Base-by-base conservation (phyloP, 345 rosid species). In the Melaleuca quinquenervia region DNA sequence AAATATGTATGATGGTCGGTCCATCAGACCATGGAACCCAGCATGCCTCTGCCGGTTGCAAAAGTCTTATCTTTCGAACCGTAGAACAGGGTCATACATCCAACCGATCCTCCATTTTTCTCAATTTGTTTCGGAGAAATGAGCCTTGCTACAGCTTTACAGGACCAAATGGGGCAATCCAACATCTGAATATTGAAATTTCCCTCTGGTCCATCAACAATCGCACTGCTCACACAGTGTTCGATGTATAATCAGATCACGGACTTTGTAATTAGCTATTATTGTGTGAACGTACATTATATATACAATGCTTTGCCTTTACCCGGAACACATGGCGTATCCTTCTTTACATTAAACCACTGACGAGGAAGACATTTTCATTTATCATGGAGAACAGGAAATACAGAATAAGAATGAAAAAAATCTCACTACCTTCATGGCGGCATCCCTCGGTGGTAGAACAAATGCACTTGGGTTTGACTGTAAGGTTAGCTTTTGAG, bases 401-500 rank as follows among this genome's bases (percentile, higher is more conserved):
- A 64, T 18, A 64, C 78, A 64, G 48, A 18, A 64, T 20, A 64
- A 64, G 78, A 64, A 64, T 64, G 78, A 41, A 64, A 64, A 36
- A 32, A 64, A 64, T 87, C 88, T 85, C 89, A 84, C 88, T 87
- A 88, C 90, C 91, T 90, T 86, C 90, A 45, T 83, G 83, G 89
- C 82, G 55, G 86, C 88, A 88, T 90, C 89, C 88, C 85, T 52
- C 48, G 22, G 84, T 76, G 76, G 90, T 83, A 87, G 86, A 90
- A 88, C 88, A 85, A 64, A 84, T 90, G 92, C 78, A 16, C 78
- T 32, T 62, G 75, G 75, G 78, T 32, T 87, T 84, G 52, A 87
- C 90, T 83, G 94, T 90, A 86, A 89, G 87, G 94, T 94, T 91
- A 93, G 91, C 92, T 64, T 64, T 64, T 64, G 78, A 64, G 78